A percentile compares a stretch with the other conserved stretches of the same genome.
Evolutionary conservation across 208 protist species (phyloP).

Genomic region (Trypanosoma vivax): DNA sequence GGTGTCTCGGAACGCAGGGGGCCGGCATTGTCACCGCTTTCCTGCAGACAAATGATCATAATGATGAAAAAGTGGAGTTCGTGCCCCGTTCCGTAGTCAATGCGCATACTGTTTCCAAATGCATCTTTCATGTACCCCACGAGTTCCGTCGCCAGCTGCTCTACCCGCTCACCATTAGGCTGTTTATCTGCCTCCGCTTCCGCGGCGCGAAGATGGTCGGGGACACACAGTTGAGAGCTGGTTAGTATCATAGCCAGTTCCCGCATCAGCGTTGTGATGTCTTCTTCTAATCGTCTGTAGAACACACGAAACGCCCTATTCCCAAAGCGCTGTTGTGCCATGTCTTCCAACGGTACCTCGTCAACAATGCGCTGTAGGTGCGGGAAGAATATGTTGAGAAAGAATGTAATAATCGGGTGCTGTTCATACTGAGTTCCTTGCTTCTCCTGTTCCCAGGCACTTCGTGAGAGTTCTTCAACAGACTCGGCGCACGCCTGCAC

Average conservation of each 20-base stretch:
- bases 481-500: conserved; percentile 50
- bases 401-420: conserved; percentile 33
- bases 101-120: conserved; percentile 94
- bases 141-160: conserved; percentile 67
- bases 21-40: conserved; percentile 62
- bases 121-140: conserved; percentile 85
- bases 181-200: neutral
- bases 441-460: conserved; percentile 10
- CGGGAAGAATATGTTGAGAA: conserved; percentile 48
- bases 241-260: conserved; percentile 45
- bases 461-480: conserved; percentile 16
- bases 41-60: conserved; percentile 84
- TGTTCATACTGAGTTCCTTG: conserved; percentile 8
- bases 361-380: conserved; percentile 45
- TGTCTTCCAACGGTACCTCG: conserved; percentile 68
- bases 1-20: conserved; percentile 27
- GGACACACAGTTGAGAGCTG: no score
- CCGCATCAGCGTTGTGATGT: conserved; percentile 35
- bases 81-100: conserved; percentile 99
- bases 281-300: conserved; percentile 44
- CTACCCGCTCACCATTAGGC: conserved; percentile 19
- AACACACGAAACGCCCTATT: conserved; percentile 82
- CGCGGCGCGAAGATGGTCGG: neutral
- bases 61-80: conserved; percentile 96
- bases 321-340: conserved; percentile 79